Base-by-base conservation (phyloP, 257 asterid genomes). In the Solanum phureja region DNA sequence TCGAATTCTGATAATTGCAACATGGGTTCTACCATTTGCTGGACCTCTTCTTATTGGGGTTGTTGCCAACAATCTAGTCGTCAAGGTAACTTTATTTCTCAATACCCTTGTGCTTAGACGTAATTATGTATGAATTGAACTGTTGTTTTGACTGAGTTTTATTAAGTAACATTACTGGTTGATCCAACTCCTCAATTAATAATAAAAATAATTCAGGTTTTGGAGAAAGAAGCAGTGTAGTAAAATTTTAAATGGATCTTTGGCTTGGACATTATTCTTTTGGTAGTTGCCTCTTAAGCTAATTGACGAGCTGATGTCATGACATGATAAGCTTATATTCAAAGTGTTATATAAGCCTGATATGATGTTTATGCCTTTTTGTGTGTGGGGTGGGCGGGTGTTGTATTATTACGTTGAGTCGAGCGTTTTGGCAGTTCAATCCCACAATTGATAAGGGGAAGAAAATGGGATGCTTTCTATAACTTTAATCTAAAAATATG, bases 31-130 rank as follows among this genome's bases (percentile, higher is more conserved):
- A 86, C 99, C 99, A 33, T 93, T 97, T 91, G 99, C 99, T 82
- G 99, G 97, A 35, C 99, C 99, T 92, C 98, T 97, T 92, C 88
- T 97, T 27, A 92, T 95, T 76, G 98, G 98, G 27, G 96, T 94
- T 72, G 91, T 94, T 21, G 99, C 99, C 83, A 96, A 95, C 91
- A 97, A 96, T 92, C 96, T 97, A 69, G 95, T 95, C 90, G 92
- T 97, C 87, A 95, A 95, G 99, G 99, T 97, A 94, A 86, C 46
- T 24, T 56, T 27, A 42, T 12, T 88, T 66, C 84, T 82, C 82
- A 37, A 3, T 89, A 35, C 62, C 42, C 71, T 87, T 24, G n/a
- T 74, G 33, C 29, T 46, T 29, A 49, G 85, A 44, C 16, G 38
- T 27, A 79, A 56, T 19, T 56, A 56, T 52, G 64, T 56, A 6